Conservation (phyloP, 1,284 basidiomycete genomes). For the Ceratobasidium sp. region DNA sequence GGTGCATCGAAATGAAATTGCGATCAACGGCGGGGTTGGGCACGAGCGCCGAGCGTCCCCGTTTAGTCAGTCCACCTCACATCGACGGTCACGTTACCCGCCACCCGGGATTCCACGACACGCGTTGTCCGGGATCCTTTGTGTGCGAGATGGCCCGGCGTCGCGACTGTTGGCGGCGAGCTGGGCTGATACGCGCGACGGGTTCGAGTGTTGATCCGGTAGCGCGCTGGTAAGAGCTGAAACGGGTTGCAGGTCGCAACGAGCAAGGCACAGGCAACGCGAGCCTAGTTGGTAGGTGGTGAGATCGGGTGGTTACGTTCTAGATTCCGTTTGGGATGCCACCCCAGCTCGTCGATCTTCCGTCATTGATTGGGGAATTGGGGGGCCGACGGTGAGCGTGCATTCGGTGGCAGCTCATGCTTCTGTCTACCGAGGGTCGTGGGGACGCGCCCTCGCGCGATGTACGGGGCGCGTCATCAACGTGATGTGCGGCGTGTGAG, state of each 20-base stretch:
- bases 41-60: constrained; percentile 11
- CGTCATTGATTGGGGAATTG: constrained; percentile 13
- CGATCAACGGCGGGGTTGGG: constrained; percentile 27
- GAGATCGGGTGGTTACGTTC: constrained; percentile 12
- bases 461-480: neutral
- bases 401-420: neutral
- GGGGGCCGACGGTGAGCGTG: neutral
- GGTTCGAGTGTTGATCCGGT: neutral
- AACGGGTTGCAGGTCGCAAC: neutral
- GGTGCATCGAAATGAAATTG: constrained; percentile 19
- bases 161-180: too few relatives aligned
- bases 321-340: neutral
- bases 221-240: neutral
- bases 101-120: neutral
- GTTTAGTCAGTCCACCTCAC: constrained; percentile 4
- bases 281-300: neutral
- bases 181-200: neutral
- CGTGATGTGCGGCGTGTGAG: neutral
- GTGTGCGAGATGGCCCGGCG: neutral
- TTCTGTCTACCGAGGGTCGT: constrained; percentile 5
- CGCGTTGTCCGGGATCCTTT: constrained; percentile 5
- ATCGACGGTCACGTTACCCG: constrained; percentile 16
- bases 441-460: constrained; percentile 20
- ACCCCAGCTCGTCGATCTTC: neutral
- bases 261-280: neutral